Percentiles rank a stretch among this genome's conserved stretches.
Evolutionary conservation across 225 moss, liverwort and hornwort species (phyloP).

Genomic region (Sphagnum contortum): DNA sequence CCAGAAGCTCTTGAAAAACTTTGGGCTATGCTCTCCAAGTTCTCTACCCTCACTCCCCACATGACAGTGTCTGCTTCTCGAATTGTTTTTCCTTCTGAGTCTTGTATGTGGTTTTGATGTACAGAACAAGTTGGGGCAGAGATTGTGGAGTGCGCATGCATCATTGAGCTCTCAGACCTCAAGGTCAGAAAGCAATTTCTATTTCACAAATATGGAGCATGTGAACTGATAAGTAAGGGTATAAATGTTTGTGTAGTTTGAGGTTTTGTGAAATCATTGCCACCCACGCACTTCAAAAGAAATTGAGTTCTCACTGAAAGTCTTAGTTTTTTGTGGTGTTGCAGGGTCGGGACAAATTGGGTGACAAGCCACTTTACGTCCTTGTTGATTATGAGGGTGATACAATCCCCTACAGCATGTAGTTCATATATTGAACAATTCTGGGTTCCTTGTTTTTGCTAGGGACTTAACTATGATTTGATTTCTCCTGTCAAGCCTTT

Average conservation of each 20-base stretch:
- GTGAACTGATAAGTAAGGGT: not conserved
- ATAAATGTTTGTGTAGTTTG: not conserved
- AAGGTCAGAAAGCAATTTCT: conserved; percentile 32
- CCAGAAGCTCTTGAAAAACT: not conserved
- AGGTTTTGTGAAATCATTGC: not conserved
- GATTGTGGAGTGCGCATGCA: conserved; percentile 84
- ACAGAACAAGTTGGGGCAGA: conserved; percentile 65
- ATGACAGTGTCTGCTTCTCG: too few relatives aligned
- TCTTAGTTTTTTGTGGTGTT: conserved; percentile 1
- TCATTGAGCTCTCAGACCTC: conserved; percentile 73
- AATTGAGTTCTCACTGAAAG: not conserved
- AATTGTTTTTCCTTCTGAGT: not conserved
- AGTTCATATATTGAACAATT: too few relatives aligned
- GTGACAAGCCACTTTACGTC: conserved; percentile 58
- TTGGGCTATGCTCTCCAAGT: too few relatives aligned
- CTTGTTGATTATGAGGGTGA: conserved; percentile 83
- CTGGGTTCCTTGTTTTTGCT: too few relatives aligned
- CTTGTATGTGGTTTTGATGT: not conserved
- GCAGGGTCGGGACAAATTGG: conserved; percentile 83
- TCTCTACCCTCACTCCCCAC: too few relatives aligned
- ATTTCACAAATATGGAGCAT: not conserved
- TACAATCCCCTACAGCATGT: too few relatives aligned
- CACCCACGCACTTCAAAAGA: not conserved
- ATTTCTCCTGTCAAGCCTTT: too few relatives aligned
- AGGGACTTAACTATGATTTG: too few relatives aligned